Evolutionary conservation across 495 filamentous ascomycete genomes (phyloP).

Genomic region (Daldinia vernicosa): DNA sequence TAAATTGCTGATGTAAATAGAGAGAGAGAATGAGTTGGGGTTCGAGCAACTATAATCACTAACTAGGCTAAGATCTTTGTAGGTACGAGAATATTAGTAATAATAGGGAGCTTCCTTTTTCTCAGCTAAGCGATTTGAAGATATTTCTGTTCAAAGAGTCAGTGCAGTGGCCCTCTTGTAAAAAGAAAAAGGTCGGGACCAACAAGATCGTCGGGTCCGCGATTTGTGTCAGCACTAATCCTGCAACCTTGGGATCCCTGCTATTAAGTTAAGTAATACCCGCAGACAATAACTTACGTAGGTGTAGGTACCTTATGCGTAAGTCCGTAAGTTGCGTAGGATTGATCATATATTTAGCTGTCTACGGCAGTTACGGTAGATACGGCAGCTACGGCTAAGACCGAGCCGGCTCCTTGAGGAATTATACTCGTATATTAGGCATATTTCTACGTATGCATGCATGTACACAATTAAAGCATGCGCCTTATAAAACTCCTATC

Average conservation of each 20-base stretch:
- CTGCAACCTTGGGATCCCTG: neutral
- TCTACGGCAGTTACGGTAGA: neutral
- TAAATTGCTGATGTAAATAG: no score
- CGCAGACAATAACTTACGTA: no score
- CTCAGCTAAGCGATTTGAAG: neutral
- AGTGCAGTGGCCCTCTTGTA: neutral
- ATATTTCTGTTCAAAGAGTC: neutral
- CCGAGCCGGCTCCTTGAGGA: neutral
- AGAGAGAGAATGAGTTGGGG: neutral
- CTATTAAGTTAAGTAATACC: neutral
- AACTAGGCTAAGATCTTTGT: neutral
- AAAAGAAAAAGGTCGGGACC: neutral
- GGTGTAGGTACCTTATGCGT: neutral
- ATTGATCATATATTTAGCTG: neutral
- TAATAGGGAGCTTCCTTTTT: neutral
- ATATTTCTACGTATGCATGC: no score
- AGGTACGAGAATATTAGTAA: neutral
- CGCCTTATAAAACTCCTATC: neutral
- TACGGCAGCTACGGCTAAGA: neutral
- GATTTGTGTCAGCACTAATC: slow-evolving; percentile 8
- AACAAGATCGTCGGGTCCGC: neutral
- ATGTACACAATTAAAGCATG: neutral
- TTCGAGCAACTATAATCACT: neutral
- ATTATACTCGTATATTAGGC: no score
- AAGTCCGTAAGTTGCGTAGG: neutral